Conservation (phyloP, 495 filamentous ascomycete genomes). For the Neurospora pannonica region DNA sequence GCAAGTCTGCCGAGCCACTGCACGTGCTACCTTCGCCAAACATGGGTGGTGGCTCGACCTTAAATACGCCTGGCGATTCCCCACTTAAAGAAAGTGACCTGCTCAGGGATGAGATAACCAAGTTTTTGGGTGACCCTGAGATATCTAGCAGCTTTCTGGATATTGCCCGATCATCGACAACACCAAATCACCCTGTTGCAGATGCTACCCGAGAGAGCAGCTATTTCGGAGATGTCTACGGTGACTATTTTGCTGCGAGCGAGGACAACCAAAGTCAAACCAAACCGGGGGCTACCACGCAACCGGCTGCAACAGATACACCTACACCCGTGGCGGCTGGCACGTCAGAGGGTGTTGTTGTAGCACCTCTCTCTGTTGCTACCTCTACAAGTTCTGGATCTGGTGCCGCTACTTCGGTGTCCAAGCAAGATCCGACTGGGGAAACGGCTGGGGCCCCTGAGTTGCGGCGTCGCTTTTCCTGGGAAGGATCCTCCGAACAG, state of each 20-base stretch:
- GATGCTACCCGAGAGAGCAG: slow-evolving; percentile 30
- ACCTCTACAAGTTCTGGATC: background rate
- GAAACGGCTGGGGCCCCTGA: background rate
- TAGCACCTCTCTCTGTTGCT: background rate
- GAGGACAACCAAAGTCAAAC: slow-evolving; percentile 14
- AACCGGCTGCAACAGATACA: background rate
- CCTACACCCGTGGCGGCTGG: background rate
- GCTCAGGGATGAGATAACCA: slow-evolving; percentile 71
- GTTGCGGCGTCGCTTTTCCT: slow-evolving; percentile 40
- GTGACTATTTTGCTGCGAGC: slow-evolving; percentile 30
- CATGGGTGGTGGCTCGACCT: slow-evolving; percentile 42
- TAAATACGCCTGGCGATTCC: slow-evolving; percentile 47
- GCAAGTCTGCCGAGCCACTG: background rate
- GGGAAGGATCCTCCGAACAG: slow-evolving; percentile 34
- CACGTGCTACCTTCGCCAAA: slow-evolving; percentile 22
- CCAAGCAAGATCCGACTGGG: background rate
- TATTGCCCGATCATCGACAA: slow-evolving; percentile 2
- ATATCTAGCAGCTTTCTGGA: slow-evolving; percentile 5
- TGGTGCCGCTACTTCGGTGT: background rate
- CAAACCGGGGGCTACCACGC: background rate
- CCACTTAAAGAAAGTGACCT: slow-evolving; percentile 65
- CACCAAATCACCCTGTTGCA: slow-evolving; percentile 16
- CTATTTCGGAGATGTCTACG: slow-evolving; percentile 36
- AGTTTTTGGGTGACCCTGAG: slow-evolving; percentile 50
- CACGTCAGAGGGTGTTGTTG: background rate